Evolutionary conservation across 371 early-diverging fungal species (phyloP), one percentile per base, ranked within the genome.

Genomic region (Chytridium lagenaria): DNA sequence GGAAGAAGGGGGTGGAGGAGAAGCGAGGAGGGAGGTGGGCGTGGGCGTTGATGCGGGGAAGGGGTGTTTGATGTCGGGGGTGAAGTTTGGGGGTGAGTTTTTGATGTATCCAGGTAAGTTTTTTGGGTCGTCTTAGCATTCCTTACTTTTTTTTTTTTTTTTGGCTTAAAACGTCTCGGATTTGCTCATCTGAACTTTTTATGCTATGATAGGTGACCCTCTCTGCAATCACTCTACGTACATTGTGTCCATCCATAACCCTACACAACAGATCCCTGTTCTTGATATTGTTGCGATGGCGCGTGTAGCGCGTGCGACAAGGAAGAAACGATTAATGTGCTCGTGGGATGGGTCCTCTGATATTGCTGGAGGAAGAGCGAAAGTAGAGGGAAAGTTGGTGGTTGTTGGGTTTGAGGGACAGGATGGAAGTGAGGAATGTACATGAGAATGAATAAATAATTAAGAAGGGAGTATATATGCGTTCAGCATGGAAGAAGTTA

Each of bases 21-120:
- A n/a, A n/a, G n/a, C n/a, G n/a, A n/a, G n/a, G 22, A 49, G 22
- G 22, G 49, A n/a, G 49, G 49, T 15, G 49, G 49, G 49, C 49
- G 49, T 15, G 49, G 49, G 22, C 10, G 57, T 19, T 5, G 57
- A 55, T 26, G 26, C 10, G 16, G 30, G 5, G 7, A 26, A 30
- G 30, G 22, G 57, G n/a, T 65, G 30, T 50, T 22, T 70, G 26
- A 74, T 59, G 44, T n/a, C 22, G 1, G 69, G 67, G 7, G 28
- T 70, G 28, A 69, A 64, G 55, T 69, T 70, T 51, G 70, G 75
- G 19, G 70, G 70, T 30, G 75, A 70, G 33, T 74, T 70, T 30
- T 40, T 74, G 37, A 16, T 70, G 5, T 69, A 74, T 63, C 52
- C 69, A 26, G 69, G 74, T 69, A 30, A 16, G 23, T 15, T 55